Evolutionary conservation across 129 eudicot species (phyloP).

Genomic region (Arctium minus): DNA sequence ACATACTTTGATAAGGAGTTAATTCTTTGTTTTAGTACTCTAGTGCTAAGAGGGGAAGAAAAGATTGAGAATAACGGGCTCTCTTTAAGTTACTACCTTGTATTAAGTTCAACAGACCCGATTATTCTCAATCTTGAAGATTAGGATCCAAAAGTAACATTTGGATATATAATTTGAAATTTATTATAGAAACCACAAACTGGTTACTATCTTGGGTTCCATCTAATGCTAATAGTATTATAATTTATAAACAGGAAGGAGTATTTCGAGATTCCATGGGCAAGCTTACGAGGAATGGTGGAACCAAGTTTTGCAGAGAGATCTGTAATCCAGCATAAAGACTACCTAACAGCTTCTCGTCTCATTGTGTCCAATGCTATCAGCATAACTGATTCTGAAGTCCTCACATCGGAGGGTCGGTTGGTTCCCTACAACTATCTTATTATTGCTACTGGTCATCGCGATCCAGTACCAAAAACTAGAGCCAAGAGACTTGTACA

Average conservation of each 20-base stretch:
- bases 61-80: too few relatives aligned
- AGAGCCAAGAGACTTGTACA: conserved; percentile 63
- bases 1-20: neutral
- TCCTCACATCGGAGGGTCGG: conserved; percentile 59
- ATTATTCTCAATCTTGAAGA: too few relatives aligned
- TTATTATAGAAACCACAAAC: neutral
- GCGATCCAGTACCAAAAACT: conserved; percentile 43
- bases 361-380: conserved; percentile 53
- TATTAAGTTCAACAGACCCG: too few relatives aligned
- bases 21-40: neutral
- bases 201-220: neutral
- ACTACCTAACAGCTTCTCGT: conserved; percentile 60
- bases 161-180: neutral
- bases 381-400: conserved; percentile 45
- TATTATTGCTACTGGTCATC: conserved; percentile 84
- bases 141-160: neutral
- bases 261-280: conserved; percentile 90
- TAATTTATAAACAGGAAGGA: conserved; percentile 56
- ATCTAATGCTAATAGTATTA: neutral
- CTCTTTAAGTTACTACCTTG: too few relatives aligned
- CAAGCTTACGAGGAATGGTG: conserved; percentile 82
- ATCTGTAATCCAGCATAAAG: conserved; percentile 60
- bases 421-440: conserved; percentile 67
- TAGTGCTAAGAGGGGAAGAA: neutral
- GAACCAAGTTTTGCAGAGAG: conserved; percentile 84